phyloP scores from a whole-genome alignment of 495 filamentous ascomycete genomes.

The Trichoderma virens region DNA sequence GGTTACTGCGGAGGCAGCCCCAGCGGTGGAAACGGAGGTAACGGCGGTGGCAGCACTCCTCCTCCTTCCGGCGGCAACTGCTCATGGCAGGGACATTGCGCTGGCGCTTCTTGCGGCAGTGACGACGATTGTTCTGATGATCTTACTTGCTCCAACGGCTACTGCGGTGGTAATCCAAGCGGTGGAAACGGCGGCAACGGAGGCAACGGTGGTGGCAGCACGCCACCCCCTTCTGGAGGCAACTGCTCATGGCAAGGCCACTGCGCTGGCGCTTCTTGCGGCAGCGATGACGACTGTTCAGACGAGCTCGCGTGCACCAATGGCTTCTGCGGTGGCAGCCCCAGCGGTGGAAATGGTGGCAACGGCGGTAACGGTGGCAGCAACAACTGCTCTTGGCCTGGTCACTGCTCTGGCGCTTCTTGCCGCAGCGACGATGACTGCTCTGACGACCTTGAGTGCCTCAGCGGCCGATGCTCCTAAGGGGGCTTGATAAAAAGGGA shows the following conservation, averaged over 20 bases:
- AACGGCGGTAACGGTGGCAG: neutral
- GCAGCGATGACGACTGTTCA: slow-evolving; percentile 12
- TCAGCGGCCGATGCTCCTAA: neutral
- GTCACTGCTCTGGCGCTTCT: neutral
- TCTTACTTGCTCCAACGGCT: neutral
- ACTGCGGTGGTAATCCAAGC: neutral
- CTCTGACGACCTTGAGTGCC: slow-evolving; percentile 13
- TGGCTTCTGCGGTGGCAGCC: neutral
- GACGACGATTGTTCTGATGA: slow-evolving; percentile 12
- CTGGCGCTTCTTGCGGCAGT: slow-evolving; percentile 2
- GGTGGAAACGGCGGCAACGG: neutral
- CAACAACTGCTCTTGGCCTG: neutral
- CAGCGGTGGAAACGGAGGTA: no score
- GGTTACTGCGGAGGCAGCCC: neutral
- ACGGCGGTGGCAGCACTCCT: no score
- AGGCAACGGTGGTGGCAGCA: neutral
- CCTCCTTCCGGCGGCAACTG: neutral
- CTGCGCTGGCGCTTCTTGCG: slow-evolving; percentile 8
- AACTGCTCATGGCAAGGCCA: slow-evolving; percentile 3
- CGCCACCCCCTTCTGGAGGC: neutral
- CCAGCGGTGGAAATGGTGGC: neutral
- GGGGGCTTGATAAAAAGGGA: neutral
- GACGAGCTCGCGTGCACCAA: neutral
- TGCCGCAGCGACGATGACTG: slow-evolving; percentile 17
- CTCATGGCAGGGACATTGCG: slow-evolving; percentile 5